These are phyloP conservation scores for Simplicillium aogashimaense DNA, from an alignment of 2,329 filamentous ascomycete species.

Conservation along the genomic window DNA sequence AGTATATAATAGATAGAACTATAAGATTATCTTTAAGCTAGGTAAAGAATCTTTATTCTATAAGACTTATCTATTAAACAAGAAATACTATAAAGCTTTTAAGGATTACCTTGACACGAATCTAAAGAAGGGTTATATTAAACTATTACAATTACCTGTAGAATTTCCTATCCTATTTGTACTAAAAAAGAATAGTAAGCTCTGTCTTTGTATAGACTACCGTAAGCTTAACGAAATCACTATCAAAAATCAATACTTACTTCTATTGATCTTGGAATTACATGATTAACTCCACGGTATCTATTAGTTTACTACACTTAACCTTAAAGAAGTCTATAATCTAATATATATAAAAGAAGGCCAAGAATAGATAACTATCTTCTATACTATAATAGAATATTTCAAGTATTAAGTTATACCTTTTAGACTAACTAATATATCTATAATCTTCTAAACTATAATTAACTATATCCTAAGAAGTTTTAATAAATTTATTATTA, in stretches of 20 bases:
- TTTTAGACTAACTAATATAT: conserved; percentile 15
- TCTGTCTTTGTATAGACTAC: neutral
- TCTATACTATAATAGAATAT: conserved; percentile 13
- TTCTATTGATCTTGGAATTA: neutral
- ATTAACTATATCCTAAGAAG: conserved; percentile 1
- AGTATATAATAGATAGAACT: conserved; percentile 7
- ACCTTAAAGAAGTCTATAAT: conserved; percentile 6
- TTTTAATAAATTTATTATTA: conserved; percentile 2
- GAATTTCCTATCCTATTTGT: neutral
- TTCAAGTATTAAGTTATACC: conserved; percentile 19
- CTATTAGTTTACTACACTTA: neutral
- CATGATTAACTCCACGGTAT: neutral
- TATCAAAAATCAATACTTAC: neutral
- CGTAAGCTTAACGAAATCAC: neutral
- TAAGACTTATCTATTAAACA: neutral
- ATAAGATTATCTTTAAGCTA: conserved; percentile 5
- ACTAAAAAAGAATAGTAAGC: neutral
- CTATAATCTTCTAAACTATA: neutral
- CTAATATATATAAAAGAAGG: conserved; percentile 11
- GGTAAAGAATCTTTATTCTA: neutral
- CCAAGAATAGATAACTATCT: conserved; percentile 20
- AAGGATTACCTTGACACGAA: neutral
- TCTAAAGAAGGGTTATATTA: neutral
- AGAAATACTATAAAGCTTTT: no score
- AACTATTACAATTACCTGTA: neutral